These are phyloP conservation scores for Cornus florida DNA, from an alignment of 148 eudicot species.

Conservation along the genomic window DNA sequence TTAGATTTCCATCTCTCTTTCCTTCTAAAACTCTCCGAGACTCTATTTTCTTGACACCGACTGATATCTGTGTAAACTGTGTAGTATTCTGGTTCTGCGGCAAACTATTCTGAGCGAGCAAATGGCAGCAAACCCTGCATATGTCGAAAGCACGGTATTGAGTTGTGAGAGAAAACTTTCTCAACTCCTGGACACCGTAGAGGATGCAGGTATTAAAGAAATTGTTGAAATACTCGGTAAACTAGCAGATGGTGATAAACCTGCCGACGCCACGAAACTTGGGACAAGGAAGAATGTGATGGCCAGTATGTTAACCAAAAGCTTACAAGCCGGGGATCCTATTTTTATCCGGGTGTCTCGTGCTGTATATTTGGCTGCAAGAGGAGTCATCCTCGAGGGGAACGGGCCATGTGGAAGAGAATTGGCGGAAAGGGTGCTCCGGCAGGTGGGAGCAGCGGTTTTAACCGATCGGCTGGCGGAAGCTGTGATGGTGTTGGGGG, in stretches of 20 bases:
- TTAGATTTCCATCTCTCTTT: neutral
- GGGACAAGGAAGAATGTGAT: constrained; percentile 35
- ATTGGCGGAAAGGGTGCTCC: constrained; percentile 36
- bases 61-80: constrained; percentile 5
- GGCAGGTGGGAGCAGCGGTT: constrained; percentile 38
- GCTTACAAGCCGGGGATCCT: constrained; percentile 54
- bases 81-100: constrained; percentile 53
- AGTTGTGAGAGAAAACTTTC: constrained; percentile 30
- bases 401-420: constrained; percentile 31
- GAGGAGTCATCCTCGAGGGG: constrained; percentile 51
- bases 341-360: constrained; percentile 45
- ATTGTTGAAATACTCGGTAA: constrained; percentile 29
- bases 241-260: constrained; percentile 11
- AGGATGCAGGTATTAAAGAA: constrained; percentile 39
- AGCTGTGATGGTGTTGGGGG: constrained; percentile 29
- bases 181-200: constrained; percentile 24
- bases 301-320: constrained; percentile 41
- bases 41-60: no score
- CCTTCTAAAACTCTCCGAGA: neutral
- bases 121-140: constrained; percentile 27
- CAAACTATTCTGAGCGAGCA: constrained; percentile 47
- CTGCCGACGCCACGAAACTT: constrained; percentile 13
- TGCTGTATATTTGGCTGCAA: constrained; percentile 47
- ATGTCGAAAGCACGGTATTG: constrained; percentile 30
- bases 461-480: constrained; percentile 28